Conservation (phyloP, 176 grass and related monocot species). For the Musa itinerans region DNA sequence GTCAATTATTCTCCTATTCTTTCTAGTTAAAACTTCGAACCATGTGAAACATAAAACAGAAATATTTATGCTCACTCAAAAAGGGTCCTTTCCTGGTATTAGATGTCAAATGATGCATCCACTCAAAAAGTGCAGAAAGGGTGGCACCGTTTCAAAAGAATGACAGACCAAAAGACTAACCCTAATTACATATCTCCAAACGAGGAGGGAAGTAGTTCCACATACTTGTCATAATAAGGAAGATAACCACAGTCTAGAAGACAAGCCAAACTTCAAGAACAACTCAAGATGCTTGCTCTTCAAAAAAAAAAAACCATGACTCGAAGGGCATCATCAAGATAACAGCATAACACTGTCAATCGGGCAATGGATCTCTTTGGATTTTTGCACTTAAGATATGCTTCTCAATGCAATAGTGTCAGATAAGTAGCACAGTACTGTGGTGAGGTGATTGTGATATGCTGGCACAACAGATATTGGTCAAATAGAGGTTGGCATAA, state of each 20-base stretch:
- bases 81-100: no score
- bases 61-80: no score
- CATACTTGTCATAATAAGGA: no score
- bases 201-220: no score
- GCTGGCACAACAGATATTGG: not conserved
- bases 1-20: no score
- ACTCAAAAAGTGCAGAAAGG: no score
- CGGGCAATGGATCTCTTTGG: not conserved
- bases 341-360: not conserved
- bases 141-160: no score
- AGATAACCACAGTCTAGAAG: not conserved
- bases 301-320: not conserved
- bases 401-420: not conserved
- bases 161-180: no score
- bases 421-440: not conserved
- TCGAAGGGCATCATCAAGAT: not conserved
- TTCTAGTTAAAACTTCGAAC: no score
- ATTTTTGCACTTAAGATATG: not conserved
- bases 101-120: no score
- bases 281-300: not conserved
- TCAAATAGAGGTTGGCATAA: not conserved
- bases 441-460: not conserved
- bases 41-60: no score
- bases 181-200: no score
- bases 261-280: not conserved